Evolutionary conservation across 164 flowering plant species (phyloP), one percentile per base, ranked within the genome.

Genomic region (Euptelea pleiosperma): DNA sequence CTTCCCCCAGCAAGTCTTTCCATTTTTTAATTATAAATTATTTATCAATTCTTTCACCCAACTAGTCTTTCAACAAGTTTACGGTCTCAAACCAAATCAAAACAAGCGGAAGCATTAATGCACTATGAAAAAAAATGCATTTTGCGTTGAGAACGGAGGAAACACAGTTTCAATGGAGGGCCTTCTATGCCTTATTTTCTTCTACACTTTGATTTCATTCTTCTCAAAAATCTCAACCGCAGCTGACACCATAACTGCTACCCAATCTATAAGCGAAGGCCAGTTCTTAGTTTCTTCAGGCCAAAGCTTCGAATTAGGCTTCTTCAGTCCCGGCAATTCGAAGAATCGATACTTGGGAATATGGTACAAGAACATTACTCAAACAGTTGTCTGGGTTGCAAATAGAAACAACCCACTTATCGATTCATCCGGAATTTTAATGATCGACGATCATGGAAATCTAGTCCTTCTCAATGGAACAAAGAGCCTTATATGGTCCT

Each of bases 401-500:
- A 68, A 68, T 46, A 60, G 65, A 66, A 16, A 63, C 28, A 16
- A 24, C 30, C 67, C 67, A 16, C 24, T 63, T 22, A 36, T 8
- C 2, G 30, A 55, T 48, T 46, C 39, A 15, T 45, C 55, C 1
- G 60, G 60, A 26, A 37, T 28, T 36, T 31, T 63, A 8, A 47
- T 2, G 29, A 28, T 61, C 11, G 28, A 16, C 12, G 7, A 18
- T 36, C 16, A 40, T n/a, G 64, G 64, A 6, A 39, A 26, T 50
- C 5, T 61, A 1, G 33, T 11, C 35, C 43, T 73, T 8, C 3
- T 52, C 16, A 30, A 63, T 55, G 14, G 55, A 18, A 42, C 14
- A 4, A 15, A 51, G 6, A 29, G n/a, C 18, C 15, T 25, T 5
- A 52, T 69, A 14, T 69, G 73, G 77, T 58, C 73, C 0, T 42